These are phyloP conservation scores for Dictyostelium capitatum DNA, from an alignment of 78 protist genomes.

Conservation along the genomic window DNA sequence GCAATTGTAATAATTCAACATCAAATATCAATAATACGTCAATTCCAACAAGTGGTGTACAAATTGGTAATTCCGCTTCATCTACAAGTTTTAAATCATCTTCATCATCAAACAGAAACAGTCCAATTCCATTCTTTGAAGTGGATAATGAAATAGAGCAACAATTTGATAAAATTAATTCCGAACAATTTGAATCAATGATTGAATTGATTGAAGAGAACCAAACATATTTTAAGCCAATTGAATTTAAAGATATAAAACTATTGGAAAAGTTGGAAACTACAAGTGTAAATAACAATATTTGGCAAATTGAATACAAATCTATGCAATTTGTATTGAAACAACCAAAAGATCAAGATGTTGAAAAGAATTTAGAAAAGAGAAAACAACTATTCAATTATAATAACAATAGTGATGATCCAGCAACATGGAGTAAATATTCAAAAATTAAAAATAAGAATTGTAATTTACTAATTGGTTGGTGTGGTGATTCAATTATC, in stretches of 20 bases:
- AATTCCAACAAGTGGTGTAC: too few species aligned
- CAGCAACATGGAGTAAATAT: not conserved
- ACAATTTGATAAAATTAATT: not conserved
- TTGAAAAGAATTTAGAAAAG: not conserved
- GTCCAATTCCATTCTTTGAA: conserved; percentile 10
- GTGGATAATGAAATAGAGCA: not conserved
- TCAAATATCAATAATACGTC: too few species aligned
- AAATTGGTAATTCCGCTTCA: too few species aligned
- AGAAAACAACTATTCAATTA: not conserved
- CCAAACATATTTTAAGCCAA: not conserved
- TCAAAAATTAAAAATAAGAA: not conserved
- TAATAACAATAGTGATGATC: not conserved
- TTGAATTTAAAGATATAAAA: conserved; percentile 5
- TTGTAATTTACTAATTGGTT: not conserved
- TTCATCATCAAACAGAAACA: not conserved
- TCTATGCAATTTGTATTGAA: not conserved
- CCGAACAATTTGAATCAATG: conserved; percentile 13
- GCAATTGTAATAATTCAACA: not conserved
- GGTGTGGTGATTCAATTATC: conserved; percentile 8
- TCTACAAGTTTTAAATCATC: not conserved
- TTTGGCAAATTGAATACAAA: conserved; percentile 20
- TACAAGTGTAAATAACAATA: not conserved
- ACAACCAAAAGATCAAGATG: conserved; percentile 17
- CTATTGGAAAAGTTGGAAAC: not conserved
- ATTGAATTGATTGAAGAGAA: not conserved